phyloP scores from a whole-genome alignment of 2,329 filamentous ascomycete genomes.

The Cladosporium sp. region DNA sequence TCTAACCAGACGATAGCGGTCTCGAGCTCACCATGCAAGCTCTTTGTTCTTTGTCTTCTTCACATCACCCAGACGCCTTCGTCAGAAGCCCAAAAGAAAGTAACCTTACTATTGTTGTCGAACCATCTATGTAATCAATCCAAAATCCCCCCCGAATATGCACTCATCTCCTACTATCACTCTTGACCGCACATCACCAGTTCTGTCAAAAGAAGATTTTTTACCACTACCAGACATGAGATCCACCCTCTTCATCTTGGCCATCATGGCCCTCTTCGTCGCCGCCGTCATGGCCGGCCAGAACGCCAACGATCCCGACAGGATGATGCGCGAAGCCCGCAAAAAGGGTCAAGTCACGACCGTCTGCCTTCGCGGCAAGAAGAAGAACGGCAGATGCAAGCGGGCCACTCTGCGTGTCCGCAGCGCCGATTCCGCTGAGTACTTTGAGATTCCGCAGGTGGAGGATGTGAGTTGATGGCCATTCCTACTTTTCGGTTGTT shows the following conservation, averaged over 20 bases:
- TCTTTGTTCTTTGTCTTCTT: not conserved
- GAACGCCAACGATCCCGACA: not conserved
- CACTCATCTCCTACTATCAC: too few species aligned
- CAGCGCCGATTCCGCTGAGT: conserved; percentile 4
- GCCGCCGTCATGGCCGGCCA: not conserved
- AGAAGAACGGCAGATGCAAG: conserved; percentile 12
- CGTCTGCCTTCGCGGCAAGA: conserved; percentile 5
- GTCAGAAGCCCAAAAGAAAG: not conserved
- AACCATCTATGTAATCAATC: not conserved
- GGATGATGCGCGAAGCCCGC: not conserved
- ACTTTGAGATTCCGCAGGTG: conserved; percentile 7
- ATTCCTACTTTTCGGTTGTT: too few species aligned
- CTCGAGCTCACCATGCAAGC: not conserved
- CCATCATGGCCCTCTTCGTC: conserved; percentile 5
- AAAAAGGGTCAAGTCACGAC: not conserved
- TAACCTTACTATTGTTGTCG: conserved; percentile 10
- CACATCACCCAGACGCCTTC: not conserved
- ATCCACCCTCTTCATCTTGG: not conserved
- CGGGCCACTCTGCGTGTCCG: not conserved
- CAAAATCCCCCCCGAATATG: not conserved
- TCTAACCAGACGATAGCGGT: not conserved
- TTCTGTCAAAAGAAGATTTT: not conserved
- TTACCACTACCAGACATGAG: not conserved
- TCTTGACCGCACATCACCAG: not conserved
- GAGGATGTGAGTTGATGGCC: not conserved